phyloP scores from a whole-genome alignment of 2,329 filamentous ascomycete genomes.

The Metarhizium humberi region DNA sequence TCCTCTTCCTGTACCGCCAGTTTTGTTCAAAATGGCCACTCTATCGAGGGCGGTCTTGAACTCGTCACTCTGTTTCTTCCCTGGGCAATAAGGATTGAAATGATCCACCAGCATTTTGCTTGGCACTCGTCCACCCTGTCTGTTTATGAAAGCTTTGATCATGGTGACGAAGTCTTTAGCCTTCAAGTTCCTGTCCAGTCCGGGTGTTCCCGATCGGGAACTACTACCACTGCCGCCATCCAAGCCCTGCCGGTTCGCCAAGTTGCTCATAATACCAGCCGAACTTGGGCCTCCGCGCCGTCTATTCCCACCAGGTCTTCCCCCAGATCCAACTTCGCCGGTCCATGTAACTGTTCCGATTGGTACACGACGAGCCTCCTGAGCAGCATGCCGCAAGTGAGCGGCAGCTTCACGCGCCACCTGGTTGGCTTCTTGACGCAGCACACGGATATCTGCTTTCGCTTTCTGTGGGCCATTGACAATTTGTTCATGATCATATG shows the following conservation, averaged over 20 bases:
- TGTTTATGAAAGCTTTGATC: constrained; percentile 70
- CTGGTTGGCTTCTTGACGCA: constrained; percentile 72
- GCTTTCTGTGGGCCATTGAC: constrained; percentile 66
- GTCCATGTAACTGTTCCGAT: constrained; percentile 93
- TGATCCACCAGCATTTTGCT: constrained; percentile 85
- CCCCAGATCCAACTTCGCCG: constrained; percentile 69
- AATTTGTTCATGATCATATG: constrained; percentile 87
- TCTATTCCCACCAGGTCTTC: constrained; percentile 51
- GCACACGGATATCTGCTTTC: constrained; percentile 65
- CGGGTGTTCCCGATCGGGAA: constrained; percentile 37
- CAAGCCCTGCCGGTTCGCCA: constrained; percentile 48
- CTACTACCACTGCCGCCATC: constrained; percentile 30
- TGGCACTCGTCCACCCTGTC: constrained; percentile 68
- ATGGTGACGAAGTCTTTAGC: constrained; percentile 57
- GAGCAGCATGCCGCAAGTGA: constrained; percentile 63
- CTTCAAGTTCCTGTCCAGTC: constrained; percentile 29
- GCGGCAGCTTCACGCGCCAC: constrained; percentile 70
- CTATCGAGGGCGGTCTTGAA: constrained; percentile 74
- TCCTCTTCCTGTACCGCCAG: constrained; percentile 40
- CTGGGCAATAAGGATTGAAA: constrained; percentile 68
- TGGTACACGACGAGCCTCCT: constrained; percentile 62
- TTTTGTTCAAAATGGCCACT: constrained; percentile 63
- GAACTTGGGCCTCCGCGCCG: constrained; percentile 45
- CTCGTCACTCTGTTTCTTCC: constrained; percentile 58
- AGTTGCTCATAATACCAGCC: constrained; percentile 43